Base-by-base conservation (phyloP, 805 yeast genomes). In the Saccharomycopsis fodiens region DNA sequence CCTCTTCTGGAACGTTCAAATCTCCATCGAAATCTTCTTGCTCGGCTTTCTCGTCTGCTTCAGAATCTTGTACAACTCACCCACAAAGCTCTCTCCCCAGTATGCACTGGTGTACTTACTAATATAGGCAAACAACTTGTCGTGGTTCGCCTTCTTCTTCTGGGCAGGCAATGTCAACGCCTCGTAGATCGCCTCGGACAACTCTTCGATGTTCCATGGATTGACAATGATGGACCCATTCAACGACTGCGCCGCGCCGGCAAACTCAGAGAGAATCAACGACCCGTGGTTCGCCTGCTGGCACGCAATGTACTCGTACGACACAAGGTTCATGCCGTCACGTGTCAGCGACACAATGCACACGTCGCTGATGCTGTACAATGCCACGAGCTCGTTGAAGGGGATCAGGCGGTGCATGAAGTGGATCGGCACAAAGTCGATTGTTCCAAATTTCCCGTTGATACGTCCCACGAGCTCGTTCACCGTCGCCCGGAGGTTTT, bases 201-300 rank as follows among this genome's bases (percentile, higher is more conserved):
- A 65, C 55, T 93, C 98, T 55, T 93, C 98, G 19, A 89, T 91
- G 61, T 91, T 93, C 99, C 99, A 93, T 2, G 99, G 99, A 59
- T 93, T 93, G 17, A 93, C 95, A 48, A 93, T 78, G 12, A 91
- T 62, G 1, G 96, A 88, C 20, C 99, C 99, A 59, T 93, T 91
- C 52, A 93, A 69, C 1, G 95, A 84, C 66, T 93, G 99, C 1
- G 98, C 97, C n/a, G 98, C 98, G 41, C 99, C 99, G 0, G 98
- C 93, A 66, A 93, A 93, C 66, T 93, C 99, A 35, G 95, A 82
- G 52, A 93, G 63, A 41, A 93, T 85, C 55, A 93, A 70, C 2
- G 88, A 79, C 6, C 99, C 99, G 52, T 87, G 80, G 51, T 79
- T 79, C 39, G 81, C 80, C 52, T 79, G 75, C 65, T 93, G 98